Evolutionary conservation across 2,329 filamentous ascomycete species (phyloP).

Genomic region (Cercospora sesami): DNA sequence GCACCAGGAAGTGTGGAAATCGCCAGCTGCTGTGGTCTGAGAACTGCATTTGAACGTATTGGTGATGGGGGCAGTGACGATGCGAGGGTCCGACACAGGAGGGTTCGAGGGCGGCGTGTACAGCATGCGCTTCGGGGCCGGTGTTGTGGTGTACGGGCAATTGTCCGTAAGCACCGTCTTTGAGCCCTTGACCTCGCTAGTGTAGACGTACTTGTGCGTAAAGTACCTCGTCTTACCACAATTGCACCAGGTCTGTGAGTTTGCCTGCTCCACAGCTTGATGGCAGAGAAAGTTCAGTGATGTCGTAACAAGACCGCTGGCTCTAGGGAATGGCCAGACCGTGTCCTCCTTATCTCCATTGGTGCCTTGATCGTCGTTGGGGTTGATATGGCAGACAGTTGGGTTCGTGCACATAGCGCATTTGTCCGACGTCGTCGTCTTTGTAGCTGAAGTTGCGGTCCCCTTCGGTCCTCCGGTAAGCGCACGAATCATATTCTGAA

Average conservation of each 20-base stretch:
- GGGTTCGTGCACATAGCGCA: constrained; percentile 13
- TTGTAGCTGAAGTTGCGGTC: constrained; percentile 1
- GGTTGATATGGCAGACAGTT: constrained; percentile 3
- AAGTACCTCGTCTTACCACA: background rate
- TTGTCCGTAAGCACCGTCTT: background rate
- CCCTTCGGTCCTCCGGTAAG: background rate
- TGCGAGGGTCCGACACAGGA: background rate
- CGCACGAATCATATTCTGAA: background rate
- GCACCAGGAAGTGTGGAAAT: background rate
- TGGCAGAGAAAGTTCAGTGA: background rate
- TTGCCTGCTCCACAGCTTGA: background rate
- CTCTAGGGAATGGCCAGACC: background rate
- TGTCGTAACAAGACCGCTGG: background rate
- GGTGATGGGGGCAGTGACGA: background rate
- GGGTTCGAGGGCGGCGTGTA: background rate
- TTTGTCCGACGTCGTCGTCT: background rate
- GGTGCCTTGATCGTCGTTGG: constrained; percentile 10
- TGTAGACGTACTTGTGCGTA: background rate
- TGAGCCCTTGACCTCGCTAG: background rate
- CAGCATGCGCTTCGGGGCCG: background rate
- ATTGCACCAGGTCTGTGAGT: background rate
- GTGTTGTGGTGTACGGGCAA: background rate
- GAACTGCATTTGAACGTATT: background rate
- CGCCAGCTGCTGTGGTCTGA: background rate
- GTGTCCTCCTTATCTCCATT: background rate